Conservation (phyloP, 441 rosid species). For the Erysimum pusillum region DNA sequence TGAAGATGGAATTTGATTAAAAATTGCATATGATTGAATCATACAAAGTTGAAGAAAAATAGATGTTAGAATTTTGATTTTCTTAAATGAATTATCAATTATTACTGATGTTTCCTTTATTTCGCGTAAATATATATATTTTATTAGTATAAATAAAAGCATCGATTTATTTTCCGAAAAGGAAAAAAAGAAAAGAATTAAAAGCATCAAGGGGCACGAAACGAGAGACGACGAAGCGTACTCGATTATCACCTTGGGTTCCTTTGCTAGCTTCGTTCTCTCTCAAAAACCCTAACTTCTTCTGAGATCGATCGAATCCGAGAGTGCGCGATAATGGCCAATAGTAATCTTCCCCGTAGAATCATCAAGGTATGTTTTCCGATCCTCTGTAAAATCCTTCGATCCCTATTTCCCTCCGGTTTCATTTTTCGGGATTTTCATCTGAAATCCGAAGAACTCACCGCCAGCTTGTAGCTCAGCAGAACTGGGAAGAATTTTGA, state of each 20-base stretch:
- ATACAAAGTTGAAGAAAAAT: background rate
- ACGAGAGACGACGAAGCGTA: slow-evolving; percentile 32
- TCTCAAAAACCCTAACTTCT: slow-evolving; percentile 35
- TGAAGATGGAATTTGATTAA: background rate
- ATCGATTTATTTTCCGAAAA: background rate
- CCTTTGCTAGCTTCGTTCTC: slow-evolving; percentile 33
- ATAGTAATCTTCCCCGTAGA: slow-evolving; percentile 93
- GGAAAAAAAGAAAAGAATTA: background rate
- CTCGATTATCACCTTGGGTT: slow-evolving; percentile 27
- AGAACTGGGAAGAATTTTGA: background rate
- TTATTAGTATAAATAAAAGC: background rate
- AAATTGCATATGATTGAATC: background rate
- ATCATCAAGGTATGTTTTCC: slow-evolving; percentile 80
- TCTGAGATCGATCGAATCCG: slow-evolving; percentile 28
- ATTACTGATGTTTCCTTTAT: background rate
- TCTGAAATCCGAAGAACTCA: slow-evolving; percentile 12
- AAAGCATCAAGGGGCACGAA: slow-evolving; percentile 25
- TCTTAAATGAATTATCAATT: background rate
- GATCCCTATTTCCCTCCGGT: slow-evolving; percentile 21
- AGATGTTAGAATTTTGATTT: background rate
- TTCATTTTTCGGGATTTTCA: slow-evolving; percentile 10
- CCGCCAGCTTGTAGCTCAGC: background rate
- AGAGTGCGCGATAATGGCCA: slow-evolving; percentile 66
- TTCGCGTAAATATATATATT: background rate
- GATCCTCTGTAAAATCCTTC: slow-evolving; percentile 26